phyloP scores from a whole-genome alignment of 257 asterid genomes.

The Nicotiana paniculata region DNA sequence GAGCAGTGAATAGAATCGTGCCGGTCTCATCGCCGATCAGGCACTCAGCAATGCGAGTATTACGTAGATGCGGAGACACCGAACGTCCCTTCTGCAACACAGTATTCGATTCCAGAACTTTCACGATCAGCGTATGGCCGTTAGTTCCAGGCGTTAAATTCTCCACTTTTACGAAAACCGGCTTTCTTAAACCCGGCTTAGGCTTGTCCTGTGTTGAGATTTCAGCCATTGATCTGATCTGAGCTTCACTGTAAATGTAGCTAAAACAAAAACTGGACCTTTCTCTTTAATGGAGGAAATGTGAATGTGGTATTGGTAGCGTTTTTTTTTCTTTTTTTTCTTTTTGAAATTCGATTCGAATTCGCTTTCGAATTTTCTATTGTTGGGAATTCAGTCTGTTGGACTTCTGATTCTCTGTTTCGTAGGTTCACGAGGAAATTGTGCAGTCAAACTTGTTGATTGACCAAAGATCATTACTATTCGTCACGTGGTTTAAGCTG shows the following conservation, averaged over 20 bases:
- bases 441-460: not conserved
- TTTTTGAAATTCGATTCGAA: too few species aligned
- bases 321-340: too few species aligned
- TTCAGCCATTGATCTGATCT: conserved; percentile 29
- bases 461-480: not conserved
- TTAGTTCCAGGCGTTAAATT: conserved; percentile 44
- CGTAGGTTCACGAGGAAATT: not conserved
- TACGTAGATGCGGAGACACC: conserved; percentile 38
- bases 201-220: not conserved
- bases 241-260: not conserved
- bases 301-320: not conserved
- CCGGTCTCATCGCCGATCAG: conserved; percentile 80
- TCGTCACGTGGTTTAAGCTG: not conserved
- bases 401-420: not conserved
- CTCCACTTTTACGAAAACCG: conserved; percentile 66
- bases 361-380: not conserved
- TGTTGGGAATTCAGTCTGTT: not conserved
- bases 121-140: conserved; percentile 60
- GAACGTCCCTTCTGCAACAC: conserved; percentile 45
- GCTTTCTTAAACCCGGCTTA: conserved; percentile 39
- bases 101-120: conserved; percentile 37
- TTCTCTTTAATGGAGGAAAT: not conserved
- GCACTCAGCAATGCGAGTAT: conserved; percentile 66
- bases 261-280: not conserved
- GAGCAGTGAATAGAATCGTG: conserved; percentile 62